Evolutionary conservation across 257 asterid genomes (phyloP), one percentile per base, ranked within the genome.

Genomic region (Nicotiana obtusifolia): DNA sequence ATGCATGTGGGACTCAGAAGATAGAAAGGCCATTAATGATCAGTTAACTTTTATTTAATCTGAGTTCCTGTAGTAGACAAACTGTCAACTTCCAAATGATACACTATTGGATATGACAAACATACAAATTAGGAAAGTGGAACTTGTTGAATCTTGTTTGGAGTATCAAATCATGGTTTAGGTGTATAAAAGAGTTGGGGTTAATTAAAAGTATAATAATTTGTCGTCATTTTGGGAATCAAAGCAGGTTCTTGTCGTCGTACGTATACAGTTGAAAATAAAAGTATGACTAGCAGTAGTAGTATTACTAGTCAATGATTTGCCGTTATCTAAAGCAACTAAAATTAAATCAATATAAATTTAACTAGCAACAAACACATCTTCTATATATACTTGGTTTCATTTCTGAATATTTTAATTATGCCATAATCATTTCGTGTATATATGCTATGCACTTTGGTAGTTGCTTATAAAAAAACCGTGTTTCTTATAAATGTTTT

Each of bases 371-470:
- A 15, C 79, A 73, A 73, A 73, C 79, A 73, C 35, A 47, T 73
- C 5, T 22, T 47, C 16, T 47, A 24, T 73, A 14, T 47, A 24
- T 73, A 14, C 22, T 14, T 65, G 47, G 16, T 30, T 65, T 65
- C 47, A 2, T 3, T 73, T 47, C 9, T 4, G 22, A 73, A 0
- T 73, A 44, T 73, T 47, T 47, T 14, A 24, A 49, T 44, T 24
- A 73, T 15, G 17, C 79, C 37, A 22, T 73, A 73, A 47, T 73
- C 24, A 24, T 73, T 73, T 47, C 6, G 2, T 71, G 79, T 47
- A 73, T 24, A 73, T 24, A 47, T 24, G 16, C 62, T 73, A 73
- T 44, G 78, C 79, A 73, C 20, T 73, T 73, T 73, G 79, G 41
- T 73, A 47, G 79, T 73, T 73, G 41, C 22, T 73, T 73, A 73